phyloP scores from a whole-genome alignment of 2,329 filamentous ascomycete genomes.

The Ramularia endophylla region DNA sequence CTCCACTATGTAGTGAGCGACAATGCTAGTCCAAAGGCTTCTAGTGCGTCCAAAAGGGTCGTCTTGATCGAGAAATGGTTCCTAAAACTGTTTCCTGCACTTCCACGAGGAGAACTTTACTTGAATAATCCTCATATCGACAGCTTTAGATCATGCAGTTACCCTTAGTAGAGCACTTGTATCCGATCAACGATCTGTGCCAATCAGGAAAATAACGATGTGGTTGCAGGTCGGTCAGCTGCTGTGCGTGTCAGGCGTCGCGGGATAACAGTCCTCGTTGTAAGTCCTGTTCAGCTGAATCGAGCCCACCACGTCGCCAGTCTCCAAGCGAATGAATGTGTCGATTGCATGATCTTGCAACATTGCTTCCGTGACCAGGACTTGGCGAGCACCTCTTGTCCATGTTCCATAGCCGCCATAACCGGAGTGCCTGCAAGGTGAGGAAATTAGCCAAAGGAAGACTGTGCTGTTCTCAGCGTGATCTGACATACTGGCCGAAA shows the following conservation, averaged over 20 bases:
- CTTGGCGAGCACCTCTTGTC: slow-evolving; percentile 27
- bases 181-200: too few relatives aligned
- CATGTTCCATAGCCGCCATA: slow-evolving; percentile 32
- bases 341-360: slow-evolving; percentile 19
- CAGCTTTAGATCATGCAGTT: too few relatives aligned
- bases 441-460: not conserved
- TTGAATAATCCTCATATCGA: too few relatives aligned
- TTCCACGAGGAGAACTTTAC: too few relatives aligned
- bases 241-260: slow-evolving; percentile 17
- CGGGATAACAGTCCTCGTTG: slow-evolving; percentile 24
- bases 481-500: slow-evolving; percentile 20
- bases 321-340: slow-evolving; percentile 31
- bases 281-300: slow-evolving; percentile 30
- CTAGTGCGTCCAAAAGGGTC: too few relatives aligned
- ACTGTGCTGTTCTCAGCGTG: slow-evolving; percentile 11
- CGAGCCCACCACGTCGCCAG: slow-evolving; percentile 22
- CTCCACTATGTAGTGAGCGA: too few relatives aligned
- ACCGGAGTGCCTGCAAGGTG: slow-evolving; percentile 7
- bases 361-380: slow-evolving; percentile 22
- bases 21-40: too few relatives aligned
- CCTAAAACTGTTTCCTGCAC: too few relatives aligned
- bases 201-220: too few relatives aligned
- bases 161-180: too few relatives aligned
- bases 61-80: too few relatives aligned
- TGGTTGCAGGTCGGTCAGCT: too few relatives aligned